phyloP scores from a whole-genome alignment of 768 basidiomycete species.

The Trametes cingulata region DNA sequence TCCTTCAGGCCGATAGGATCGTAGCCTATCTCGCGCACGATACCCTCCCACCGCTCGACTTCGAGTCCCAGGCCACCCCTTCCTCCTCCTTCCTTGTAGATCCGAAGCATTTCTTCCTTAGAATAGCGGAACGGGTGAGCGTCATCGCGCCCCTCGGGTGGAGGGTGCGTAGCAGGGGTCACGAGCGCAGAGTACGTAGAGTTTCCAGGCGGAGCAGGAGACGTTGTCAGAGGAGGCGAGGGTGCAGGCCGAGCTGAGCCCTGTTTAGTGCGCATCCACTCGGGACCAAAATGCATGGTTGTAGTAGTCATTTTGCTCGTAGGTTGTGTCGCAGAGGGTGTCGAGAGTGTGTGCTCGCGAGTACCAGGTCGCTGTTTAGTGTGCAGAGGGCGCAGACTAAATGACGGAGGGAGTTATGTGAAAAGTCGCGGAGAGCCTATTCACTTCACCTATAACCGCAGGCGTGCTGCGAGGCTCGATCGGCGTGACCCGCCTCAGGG shows the following conservation, averaged over 20 bases:
- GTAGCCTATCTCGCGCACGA: slow-evolving; percentile 71
- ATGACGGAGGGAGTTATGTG: slow-evolving; percentile 18
- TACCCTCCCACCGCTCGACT: slow-evolving; percentile 88
- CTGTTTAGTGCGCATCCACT: slow-evolving; percentile 89
- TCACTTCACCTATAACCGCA: slow-evolving; percentile 9
- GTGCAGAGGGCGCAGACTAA: slow-evolving; percentile 16
- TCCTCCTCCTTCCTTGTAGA: slow-evolving; percentile 79
- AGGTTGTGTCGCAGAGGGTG: neutral
- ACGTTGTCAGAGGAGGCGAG: slow-evolving; percentile 49
- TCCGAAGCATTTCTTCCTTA: slow-evolving; percentile 80
- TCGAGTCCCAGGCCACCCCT: slow-evolving; percentile 77
- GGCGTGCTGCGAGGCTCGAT: neutral
- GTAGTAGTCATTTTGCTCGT: slow-evolving; percentile 51
- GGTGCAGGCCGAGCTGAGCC: slow-evolving; percentile 54
- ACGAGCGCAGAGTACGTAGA: slow-evolving; percentile 75
- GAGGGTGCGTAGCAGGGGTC: slow-evolving; percentile 50
- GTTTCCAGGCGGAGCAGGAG: slow-evolving; percentile 46
- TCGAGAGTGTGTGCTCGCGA: slow-evolving; percentile 14
- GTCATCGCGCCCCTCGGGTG: slow-evolving; percentile 60
- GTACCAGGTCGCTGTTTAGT: slow-evolving; percentile 5
- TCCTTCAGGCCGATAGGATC: slow-evolving; percentile 81
- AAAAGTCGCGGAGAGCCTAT: slow-evolving; percentile 15
- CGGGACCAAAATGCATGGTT: slow-evolving; percentile 89
- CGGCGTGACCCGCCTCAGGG: slow-evolving; percentile 30
- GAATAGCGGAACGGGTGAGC: slow-evolving; percentile 83